These are phyloP conservation scores for Parietichytrium sp. DNA, from an alignment of 108 stramenopile species.

Conservation along the genomic window DNA sequence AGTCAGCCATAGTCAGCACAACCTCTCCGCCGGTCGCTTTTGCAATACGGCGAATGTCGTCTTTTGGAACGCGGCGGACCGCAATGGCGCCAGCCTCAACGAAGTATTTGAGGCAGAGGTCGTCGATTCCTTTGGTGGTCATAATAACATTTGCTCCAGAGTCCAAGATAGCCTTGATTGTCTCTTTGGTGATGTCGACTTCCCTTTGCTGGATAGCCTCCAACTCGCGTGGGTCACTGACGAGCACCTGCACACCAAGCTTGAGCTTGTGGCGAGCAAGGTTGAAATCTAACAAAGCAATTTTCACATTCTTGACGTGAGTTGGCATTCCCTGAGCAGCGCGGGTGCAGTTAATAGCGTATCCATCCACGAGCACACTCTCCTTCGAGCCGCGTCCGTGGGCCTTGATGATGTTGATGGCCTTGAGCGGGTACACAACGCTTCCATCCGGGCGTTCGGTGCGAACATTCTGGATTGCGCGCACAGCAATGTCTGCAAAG, in stretches of 20 bases:
- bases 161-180: conserved; percentile 92
- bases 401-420: conserved; percentile 97
- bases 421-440: conserved; percentile 83
- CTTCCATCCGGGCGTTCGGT: conserved; percentile 41
- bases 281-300: conserved; percentile 97
- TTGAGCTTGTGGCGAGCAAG: conserved; percentile 97
- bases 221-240: conserved; percentile 78
- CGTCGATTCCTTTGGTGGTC: conserved; percentile 98
- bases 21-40: conserved; percentile 94
- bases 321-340: conserved; percentile 97
- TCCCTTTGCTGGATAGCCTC: conserved; percentile 95
- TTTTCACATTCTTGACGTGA: conserved; percentile 78
- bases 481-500: conserved; percentile 90
- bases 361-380: conserved; percentile 86
- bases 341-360: conserved; percentile 87
- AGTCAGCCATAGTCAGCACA: conserved; percentile 94
- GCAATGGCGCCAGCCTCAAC: conserved; percentile 95
- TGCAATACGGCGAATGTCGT: conserved; percentile 95
- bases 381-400: conserved; percentile 93
- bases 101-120: conserved; percentile 99
- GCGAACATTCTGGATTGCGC: conserved; percentile 84
- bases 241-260: conserved; percentile 91
- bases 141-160: conserved; percentile 94
- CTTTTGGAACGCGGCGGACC: conserved; percentile 87
- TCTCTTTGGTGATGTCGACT: conserved; percentile 98